Percentiles rank a stretch among this genome's conserved stretches.
These are phyloP conservation scores for Vaccinium vitisidaea DNA, from an alignment of 148 eudicot genomes.

Conservation along the genomic window DNA sequence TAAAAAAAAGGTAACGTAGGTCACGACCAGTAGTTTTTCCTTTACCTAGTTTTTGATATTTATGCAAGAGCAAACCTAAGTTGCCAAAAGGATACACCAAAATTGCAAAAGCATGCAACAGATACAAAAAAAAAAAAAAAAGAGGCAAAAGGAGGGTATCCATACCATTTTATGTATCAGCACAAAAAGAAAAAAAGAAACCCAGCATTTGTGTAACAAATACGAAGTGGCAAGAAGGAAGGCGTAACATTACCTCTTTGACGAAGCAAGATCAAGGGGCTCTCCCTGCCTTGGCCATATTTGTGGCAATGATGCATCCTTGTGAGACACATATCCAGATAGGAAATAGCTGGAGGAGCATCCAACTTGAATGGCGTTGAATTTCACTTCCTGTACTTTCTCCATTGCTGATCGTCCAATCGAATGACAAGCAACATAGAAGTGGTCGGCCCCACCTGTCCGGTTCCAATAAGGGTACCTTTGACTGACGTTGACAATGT, in stretches of 20 bases:
- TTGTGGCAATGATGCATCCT: constrained; percentile 84
- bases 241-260: not conserved
- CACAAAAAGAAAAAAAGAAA: no score
- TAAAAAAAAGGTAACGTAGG: not conserved
- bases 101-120: not conserved
- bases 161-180: no score
- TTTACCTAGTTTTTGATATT: no score
- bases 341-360: constrained; percentile 86
- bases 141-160: not conserved
- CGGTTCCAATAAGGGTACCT: constrained; percentile 76
- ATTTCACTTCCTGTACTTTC: constrained; percentile 54
- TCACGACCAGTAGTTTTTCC: not conserved
- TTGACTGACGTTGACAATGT: constrained; percentile 43
- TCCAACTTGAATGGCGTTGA: constrained; percentile 80
- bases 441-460: constrained; percentile 80
- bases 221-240: not conserved
- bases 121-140: not conserved
- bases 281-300: constrained; percentile 80
- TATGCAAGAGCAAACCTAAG: no score
- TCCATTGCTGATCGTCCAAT: constrained; percentile 69
- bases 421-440: constrained; percentile 87
- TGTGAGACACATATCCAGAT: constrained; percentile 68
- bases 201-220: not conserved
- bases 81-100: no score
- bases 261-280: constrained; percentile 14